Base-by-base conservation (phyloP, 257 asterid genomes). In the Buddleja alternifolia region DNA sequence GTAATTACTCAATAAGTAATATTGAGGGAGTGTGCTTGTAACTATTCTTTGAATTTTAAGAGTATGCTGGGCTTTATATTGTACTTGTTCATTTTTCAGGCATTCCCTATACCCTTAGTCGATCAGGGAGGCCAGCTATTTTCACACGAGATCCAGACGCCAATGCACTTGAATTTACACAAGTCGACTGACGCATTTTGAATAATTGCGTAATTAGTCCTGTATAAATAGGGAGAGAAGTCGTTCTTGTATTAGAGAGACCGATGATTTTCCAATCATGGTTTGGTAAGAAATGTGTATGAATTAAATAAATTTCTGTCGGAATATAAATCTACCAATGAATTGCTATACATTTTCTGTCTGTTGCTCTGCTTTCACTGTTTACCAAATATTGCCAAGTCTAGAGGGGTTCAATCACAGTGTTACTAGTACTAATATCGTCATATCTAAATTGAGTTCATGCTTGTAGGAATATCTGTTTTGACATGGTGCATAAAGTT, bases 161-260 rank as follows among this genome's bases (percentile, higher is more conserved):
- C 36, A 93, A 90, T 83, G 98, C 97, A 1, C 93, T 90, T 60
- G 97, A 93, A 75, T 93, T 93, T 69, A 90, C 97, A 0, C 98
- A 88, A 74, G 88, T 93, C 8, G 78, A 81, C n/a, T 79, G 77
- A 81, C 70, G 64, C 60, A 55, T 23, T 23, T 32, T 23, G 45
- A 58, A 32, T 12, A 47, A 17, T 1, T 10, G 2, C 19, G 51
- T 62, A 52, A 6, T 7, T 23, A 9, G 46, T 42, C 45, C 52
- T 70, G 63, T 60, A 39, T 19, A 52, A 66, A 44, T 52, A 62
- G 21, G 12, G 23, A 32, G 24, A 8, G 48, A 34, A 15, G n/a
- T n/a, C n/a, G 11, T 17, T 16, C 16, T 37, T 40, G 19, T 60
- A 19, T 10, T 2, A 10, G 50, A 40, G 9, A 23, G 36, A 52